Evolutionary conservation across 495 filamentous ascomycete species (phyloP).

Genomic region (Xylaria flabelliformis): DNA sequence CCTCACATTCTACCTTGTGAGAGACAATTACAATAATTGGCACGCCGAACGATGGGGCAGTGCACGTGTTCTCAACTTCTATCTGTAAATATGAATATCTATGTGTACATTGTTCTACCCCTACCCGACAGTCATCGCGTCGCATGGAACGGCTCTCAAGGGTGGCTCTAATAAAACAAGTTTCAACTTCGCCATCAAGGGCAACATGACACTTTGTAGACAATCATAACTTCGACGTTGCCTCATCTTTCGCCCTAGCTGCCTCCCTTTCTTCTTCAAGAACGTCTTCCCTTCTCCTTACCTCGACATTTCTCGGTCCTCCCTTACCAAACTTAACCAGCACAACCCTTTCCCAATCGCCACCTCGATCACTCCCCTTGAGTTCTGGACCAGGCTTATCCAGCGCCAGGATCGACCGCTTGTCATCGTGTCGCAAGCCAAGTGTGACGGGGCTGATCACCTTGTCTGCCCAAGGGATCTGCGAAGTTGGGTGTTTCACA

Average conservation of each 20-base stretch:
- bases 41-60: neutral
- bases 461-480: constrained; percentile 75
- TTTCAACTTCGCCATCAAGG: neutral
- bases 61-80: neutral
- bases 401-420: constrained; percentile 68
- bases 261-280: constrained; percentile 45
- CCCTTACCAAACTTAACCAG: constrained; percentile 68
- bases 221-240: constrained; percentile 33
- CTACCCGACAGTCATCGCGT: neutral
- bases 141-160: neutral
- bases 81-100: neutral
- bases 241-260: constrained; percentile 5
- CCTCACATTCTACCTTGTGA: neutral
- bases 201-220: neutral
- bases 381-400: constrained; percentile 77
- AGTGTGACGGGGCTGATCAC: constrained; percentile 73
- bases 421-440: constrained; percentile 60
- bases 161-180: neutral
- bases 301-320: constrained; percentile 60
- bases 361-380: constrained; percentile 63
- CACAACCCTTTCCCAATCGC: constrained; percentile 76
- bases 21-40: neutral
- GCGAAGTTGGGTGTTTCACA: constrained; percentile 42
- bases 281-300: constrained; percentile 61
- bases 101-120: neutral